Evolutionary conservation across 129 eudicot genomes (phyloP), one percentile per base, ranked within the genome.

Genomic region (Helichrysum umbraculigerum): DNA sequence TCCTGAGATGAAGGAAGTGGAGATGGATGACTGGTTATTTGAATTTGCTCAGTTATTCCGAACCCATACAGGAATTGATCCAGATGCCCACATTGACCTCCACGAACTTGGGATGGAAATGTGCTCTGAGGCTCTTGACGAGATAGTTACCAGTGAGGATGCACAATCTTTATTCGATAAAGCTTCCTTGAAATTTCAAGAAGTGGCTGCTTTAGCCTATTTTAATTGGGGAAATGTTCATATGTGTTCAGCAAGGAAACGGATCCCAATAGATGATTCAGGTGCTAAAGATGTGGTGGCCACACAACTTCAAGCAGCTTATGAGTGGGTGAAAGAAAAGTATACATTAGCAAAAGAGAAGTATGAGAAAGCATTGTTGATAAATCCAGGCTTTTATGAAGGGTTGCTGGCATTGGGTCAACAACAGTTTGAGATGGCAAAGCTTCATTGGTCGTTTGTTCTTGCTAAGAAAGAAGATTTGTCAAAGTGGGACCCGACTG

Each of bases 401-500:
- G 69, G 69, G 1, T 33, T 64, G 35, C 33, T 64, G 19, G 69
- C 69, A 15, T 64, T 64, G 42, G 44, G 69, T 64, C 69, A 64
- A 32, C 44, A 64, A 64, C 69, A 64, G 42, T 64, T 64, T 64
- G 69, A 64, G 44, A 64, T 64, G 39, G 44, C 42, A 16, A 64
- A 30, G 44, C 69, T 64, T 64, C 42, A 64, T n/a, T 64, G 44
- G 69, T 64, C 69, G 25, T 64, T 64, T 64, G 44, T 64, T 64
- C 20, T 64, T 64, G 69, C 69, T 64, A 22, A 61, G 66, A 61
- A 61, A 61, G 66, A 61, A 25, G 69, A 64, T 64, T 32, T 64
- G 69, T 64, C 69, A 6, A 64, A 64, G 42, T 64, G 69, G 42
- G 44, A 64, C 35, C 66, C 66, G 0, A 25, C 66, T 21, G 35